These are phyloP conservation scores for Kodamaea sp. DNA, from an alignment of 1,139 yeast genomes.

Conservation along the genomic window DNA sequence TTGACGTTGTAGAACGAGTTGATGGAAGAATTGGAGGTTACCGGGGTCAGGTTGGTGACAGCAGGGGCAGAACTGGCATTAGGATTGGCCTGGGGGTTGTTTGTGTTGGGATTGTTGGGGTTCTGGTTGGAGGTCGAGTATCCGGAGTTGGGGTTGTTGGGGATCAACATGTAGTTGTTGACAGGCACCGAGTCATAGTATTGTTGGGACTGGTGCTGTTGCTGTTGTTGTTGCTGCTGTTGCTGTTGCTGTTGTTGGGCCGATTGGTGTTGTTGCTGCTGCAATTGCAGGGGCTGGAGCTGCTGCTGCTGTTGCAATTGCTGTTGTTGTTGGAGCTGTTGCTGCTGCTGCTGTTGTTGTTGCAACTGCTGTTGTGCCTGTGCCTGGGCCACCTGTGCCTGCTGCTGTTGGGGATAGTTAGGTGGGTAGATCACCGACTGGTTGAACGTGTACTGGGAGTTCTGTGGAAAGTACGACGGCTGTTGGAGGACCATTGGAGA, in stretches of 20 bases:
- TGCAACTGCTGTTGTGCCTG: slow-evolving; percentile 12
- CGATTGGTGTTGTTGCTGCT: background rate
- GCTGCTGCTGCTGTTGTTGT: slow-evolving; percentile 9
- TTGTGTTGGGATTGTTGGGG: slow-evolving; percentile 2
- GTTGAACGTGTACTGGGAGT: slow-evolving; percentile 21
- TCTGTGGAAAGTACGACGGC: slow-evolving; percentile 19
- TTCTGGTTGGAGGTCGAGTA: slow-evolving; percentile 4
- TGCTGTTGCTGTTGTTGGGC: slow-evolving; percentile 10
- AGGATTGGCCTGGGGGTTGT: slow-evolving; percentile 1
- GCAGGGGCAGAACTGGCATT: slow-evolving; percentile 5
- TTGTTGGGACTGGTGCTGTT: slow-evolving; percentile 10
- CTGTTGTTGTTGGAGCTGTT: slow-evolving; percentile 6
- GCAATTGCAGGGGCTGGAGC: slow-evolving; percentile 12
- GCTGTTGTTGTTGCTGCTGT: slow-evolving; percentile 9
- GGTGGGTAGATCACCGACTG: slow-evolving; percentile 19
- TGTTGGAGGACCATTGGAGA: slow-evolving; percentile 25
- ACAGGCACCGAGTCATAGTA: slow-evolving; percentile 19
- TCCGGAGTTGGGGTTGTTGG: slow-evolving; percentile 7
- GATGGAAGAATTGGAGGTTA: slow-evolving; percentile 8
- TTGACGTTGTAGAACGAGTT: slow-evolving; percentile 10
- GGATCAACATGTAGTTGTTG: slow-evolving; percentile 21
- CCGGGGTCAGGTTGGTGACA: slow-evolving; percentile 6
- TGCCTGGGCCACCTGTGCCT: background rate
- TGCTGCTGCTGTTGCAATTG: slow-evolving; percentile 10
- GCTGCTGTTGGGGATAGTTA: slow-evolving; percentile 16